Evolutionary conservation across 2,329 filamentous ascomycete species (phyloP), one percentile per base, ranked within the genome.

Genomic region (Fusarium falciforme): DNA sequence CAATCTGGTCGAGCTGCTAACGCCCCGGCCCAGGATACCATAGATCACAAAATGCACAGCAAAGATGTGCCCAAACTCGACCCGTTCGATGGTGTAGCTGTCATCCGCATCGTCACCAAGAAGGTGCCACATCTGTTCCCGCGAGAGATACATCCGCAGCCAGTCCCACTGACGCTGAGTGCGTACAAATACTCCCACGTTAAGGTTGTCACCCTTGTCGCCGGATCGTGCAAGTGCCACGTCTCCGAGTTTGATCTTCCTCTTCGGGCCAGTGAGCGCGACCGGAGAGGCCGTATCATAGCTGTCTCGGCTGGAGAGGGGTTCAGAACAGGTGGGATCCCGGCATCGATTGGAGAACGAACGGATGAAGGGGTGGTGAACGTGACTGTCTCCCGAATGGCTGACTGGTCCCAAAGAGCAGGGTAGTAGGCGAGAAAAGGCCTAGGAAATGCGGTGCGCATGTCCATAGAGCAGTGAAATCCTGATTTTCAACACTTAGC

Each of bases 41-140:
- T 87, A 87, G 2, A 88, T 78, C 11, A 88, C 85, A 78, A 87
- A 88, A 71, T 89, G 84, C 22, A 88, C 87, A 0, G 86, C 86
- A 36, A 76, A 77, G 0, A 88, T 81, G 5, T 80, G 73, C 0
- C 82, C 79, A 61, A 88, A 85, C 77, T 88, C 86, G n/a, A 87
- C 84, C 16, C 87, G 76, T 73, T 88, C 86, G 4, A 87, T 79
- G 77, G 71, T 82, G 82, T 74, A 80, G 49, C 40, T 67, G 10
- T 75, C 71, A 7, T 66, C 31, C 74, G 74, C 81, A 64, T 85
- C 82, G 20, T 81, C 78, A 5, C 80, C 81, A 63, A 85, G 78
- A 27, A 85, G 72, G 22, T 74, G 76, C 31, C 80, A 76, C 58
- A 88, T 75, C 33, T 79, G 82, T 2, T 79, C 77, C 8, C 78